Conservation (phyloP, 1,284 basidiomycete genomes). For the Vanrija pseudolonga region DNA sequence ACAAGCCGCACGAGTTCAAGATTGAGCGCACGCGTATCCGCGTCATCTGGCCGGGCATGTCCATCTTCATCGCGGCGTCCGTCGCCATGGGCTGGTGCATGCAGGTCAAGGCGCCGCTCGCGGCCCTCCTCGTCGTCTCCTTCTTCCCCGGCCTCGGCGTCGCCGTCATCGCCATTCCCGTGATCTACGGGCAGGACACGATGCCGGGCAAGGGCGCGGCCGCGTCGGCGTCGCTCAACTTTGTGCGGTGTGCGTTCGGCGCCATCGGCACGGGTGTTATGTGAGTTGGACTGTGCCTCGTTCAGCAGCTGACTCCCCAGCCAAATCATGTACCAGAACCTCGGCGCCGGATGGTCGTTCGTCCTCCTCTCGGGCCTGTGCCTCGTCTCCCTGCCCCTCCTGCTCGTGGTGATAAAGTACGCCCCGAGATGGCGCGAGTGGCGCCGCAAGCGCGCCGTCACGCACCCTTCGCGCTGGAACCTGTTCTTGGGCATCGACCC, state of each 20-base stretch:
- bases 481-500: too few relatives aligned
- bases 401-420: constrained; percentile 25
- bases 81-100: constrained; percentile 40
- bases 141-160: constrained; percentile 42
- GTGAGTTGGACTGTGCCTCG: too few relatives aligned
- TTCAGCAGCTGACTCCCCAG: neutral
- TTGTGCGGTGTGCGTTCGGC: constrained; percentile 46
- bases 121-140: constrained; percentile 29
- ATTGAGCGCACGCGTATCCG: constrained; percentile 36
- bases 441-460: constrained; percentile 6
- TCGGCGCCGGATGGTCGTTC: constrained; percentile 47
- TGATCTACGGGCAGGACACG: constrained; percentile 46
- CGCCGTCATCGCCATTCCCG: constrained; percentile 30
- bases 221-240: constrained; percentile 45
- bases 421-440: constrained; percentile 34
- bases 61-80: constrained; percentile 21
- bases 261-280: constrained; percentile 40
- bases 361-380: constrained; percentile 40
- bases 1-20: constrained; percentile 34
- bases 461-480: neutral
- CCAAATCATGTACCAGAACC: constrained; percentile 33
- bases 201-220: constrained; percentile 43
- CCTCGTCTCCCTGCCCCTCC: constrained; percentile 27
- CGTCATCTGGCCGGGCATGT: constrained; percentile 31
- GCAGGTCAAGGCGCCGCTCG: constrained; percentile 30